Percentiles rank a stretch among this genome's conserved stretches.
Evolutionary conservation across 257 asterid species (phyloP).

Genomic region (Verbena officinalis): DNA sequence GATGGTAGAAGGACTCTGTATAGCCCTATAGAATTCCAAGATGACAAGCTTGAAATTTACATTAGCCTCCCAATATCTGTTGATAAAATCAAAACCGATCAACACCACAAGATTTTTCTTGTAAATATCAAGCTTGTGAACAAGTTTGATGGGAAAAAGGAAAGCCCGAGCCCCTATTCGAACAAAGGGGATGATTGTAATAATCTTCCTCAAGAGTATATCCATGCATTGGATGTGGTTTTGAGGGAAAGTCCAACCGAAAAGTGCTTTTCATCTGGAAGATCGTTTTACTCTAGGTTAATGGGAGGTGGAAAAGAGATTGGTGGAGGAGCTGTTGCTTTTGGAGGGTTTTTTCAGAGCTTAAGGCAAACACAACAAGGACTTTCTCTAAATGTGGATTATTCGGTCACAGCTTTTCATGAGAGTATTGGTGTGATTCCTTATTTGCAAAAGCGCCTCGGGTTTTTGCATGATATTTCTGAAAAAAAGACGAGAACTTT

Average conservation of each 20-base stretch:
- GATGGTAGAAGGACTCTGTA: slow-evolving; percentile 82
- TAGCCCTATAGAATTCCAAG: slow-evolving; percentile 76
- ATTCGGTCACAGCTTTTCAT: slow-evolving; percentile 90
- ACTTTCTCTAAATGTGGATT: slow-evolving; percentile 86
- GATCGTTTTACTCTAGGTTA: slow-evolving; percentile 67
- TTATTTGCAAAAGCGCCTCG: slow-evolving; percentile 69
- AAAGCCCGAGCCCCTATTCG: slow-evolving; percentile 50
- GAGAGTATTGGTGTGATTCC: slow-evolving; percentile 90
- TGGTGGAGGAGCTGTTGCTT: slow-evolving; percentile 89
- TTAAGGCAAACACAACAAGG: slow-evolving; percentile 94
- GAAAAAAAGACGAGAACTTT: slow-evolving; percentile 45
- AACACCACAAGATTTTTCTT: slow-evolving; percentile 55
- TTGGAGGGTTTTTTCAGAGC: slow-evolving; percentile 94
- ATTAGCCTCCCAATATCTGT: slow-evolving; percentile 62
- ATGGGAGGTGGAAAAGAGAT: slow-evolving; percentile 82
- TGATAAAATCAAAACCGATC: slow-evolving; percentile 29
- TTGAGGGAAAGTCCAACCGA: slow-evolving; percentile 69
- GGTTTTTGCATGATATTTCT: slow-evolving; percentile 58
- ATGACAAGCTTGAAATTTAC: slow-evolving; percentile 66
- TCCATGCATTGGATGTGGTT: slow-evolving; percentile 91
- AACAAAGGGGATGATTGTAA: slow-evolving; percentile 46
- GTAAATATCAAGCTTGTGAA: slow-evolving; percentile 83
- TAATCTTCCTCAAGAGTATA: slow-evolving; percentile 91
- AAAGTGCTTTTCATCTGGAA: slow-evolving; percentile 65
- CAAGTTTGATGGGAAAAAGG: slow-evolving; percentile 74